Conservation (phyloP, 1,139 yeast genomes). For the Taphrina pruni region DNA sequence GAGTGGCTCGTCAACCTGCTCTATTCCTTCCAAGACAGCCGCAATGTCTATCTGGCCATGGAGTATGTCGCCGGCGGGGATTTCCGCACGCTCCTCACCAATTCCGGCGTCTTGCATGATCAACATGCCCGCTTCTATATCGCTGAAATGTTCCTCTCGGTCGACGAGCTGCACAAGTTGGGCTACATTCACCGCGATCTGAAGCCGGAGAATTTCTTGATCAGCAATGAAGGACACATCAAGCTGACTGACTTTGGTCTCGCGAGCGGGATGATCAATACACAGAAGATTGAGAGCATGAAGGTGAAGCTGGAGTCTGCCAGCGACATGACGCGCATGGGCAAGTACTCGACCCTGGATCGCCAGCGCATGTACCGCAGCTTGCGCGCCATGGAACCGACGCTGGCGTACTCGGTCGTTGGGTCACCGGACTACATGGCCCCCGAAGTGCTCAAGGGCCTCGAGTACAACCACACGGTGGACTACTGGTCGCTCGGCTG, state of each 20-base stretch:
- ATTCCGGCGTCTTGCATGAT: slow-evolving; percentile 89
- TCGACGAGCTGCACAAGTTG: slow-evolving; percentile 88
- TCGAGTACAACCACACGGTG: slow-evolving; percentile 90
- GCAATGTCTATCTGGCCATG: slow-evolving; percentile 93
- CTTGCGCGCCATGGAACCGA: slow-evolving; percentile 62
- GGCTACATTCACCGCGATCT: slow-evolving; percentile 97
- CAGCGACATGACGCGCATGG: slow-evolving; percentile 63
- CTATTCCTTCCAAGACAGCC: slow-evolving; percentile 93
- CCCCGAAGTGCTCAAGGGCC: slow-evolving; percentile 91
- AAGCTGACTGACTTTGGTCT: slow-evolving; percentile 96
- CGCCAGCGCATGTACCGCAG: slow-evolving; percentile 65
- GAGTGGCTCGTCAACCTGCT: slow-evolving; percentile 94
- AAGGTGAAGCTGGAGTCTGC: slow-evolving; percentile 72
- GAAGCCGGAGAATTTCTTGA: slow-evolving; percentile 95
- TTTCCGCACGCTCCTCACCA: slow-evolving; percentile 89
- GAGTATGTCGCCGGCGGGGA: slow-evolving; percentile 99
- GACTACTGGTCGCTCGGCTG: slow-evolving; percentile 99
- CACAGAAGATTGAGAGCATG: slow-evolving; percentile 93
- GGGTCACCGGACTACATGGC: slow-evolving; percentile 99
- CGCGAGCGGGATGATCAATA: slow-evolving; percentile 95
- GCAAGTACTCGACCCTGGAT: slow-evolving; percentile 50
- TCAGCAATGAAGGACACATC: slow-evolving; percentile 93
- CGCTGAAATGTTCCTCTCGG: slow-evolving; percentile 94
- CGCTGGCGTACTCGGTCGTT: slow-evolving; percentile 91
- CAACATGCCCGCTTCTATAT: slow-evolving; percentile 95